Base-by-base conservation (phyloP, 495 filamentous ascomycete genomes). In the Clohesyomyces aquaticus region DNA sequence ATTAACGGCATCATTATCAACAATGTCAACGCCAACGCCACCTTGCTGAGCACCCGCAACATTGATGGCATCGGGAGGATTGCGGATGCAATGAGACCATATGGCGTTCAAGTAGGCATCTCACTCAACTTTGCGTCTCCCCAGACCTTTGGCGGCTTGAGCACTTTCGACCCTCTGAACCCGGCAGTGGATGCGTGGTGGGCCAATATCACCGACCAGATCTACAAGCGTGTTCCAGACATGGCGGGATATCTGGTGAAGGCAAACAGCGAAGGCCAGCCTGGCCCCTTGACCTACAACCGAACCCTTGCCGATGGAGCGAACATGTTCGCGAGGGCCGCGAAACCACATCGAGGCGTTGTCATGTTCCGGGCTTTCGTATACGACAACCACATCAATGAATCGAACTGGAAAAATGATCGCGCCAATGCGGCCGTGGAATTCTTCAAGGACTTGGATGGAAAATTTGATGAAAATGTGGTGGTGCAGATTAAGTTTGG, bases 341-440 rank as follows among this genome's bases (percentile, higher is more conserved):
- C 85, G 0, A 72, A 85, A 59, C 84, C 82, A 0, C 74, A 89
- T 65, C 84, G 83, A n/a, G 88, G 87, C 35, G 77, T 89, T 50
- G 78, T 88, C 50, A 84, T 91, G 80, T 91, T 86, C 77, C 83
- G 88, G 3, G 86, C 87, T 4, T 91, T 91, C 61, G 87, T 91
- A 4, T 91, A 91, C 46, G 66, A 68, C 73, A 80, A 91, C 72
- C 74, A 80, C 51, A 76, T 83, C 28, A 78, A 84, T 64, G 79
- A 87, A 66, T 73, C 75, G 0, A 76, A 82, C 63, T 89, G 86
- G 86, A 86, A 79, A 54, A 80, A 78, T 11, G 88, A 91, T 71
- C 82, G 88, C 2, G 88, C 87, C 6, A 88, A 88, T 47, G 87
- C 86, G 0, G 85, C 85, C 0, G 84, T 87, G 3, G 72, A 91